Conservation (phyloP, 1,139 yeast genomes). For the Candida glucosophila region DNA sequence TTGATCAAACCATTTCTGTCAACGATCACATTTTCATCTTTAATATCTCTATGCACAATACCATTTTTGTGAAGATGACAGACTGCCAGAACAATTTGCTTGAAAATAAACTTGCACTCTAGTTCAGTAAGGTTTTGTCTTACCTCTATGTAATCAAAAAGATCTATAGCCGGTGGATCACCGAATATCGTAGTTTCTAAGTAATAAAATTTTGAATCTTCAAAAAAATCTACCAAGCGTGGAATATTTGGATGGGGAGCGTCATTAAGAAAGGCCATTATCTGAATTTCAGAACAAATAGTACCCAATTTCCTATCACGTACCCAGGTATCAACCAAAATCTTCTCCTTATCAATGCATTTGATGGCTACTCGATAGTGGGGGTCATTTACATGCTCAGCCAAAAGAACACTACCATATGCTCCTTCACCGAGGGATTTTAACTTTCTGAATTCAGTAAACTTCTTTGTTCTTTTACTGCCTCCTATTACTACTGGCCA, state of each 20-base stretch:
- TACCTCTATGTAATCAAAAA: conserved; percentile 85
- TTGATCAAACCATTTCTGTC: conserved; percentile 72
- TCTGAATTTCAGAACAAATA: conserved; percentile 89
- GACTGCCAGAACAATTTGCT: conserved; percentile 71
- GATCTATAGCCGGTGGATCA: conserved; percentile 78
- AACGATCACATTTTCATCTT: conserved; percentile 88
- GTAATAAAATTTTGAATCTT: conserved; percentile 81
- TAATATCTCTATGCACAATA: conserved; percentile 88
- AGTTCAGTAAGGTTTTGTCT: conserved; percentile 68
- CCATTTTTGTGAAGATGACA: conserved; percentile 78
- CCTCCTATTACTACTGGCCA: conserved; percentile 57
- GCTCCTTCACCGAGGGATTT: conserved; percentile 95
- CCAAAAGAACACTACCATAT: conserved; percentile 84
- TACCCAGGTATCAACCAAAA: conserved; percentile 95
- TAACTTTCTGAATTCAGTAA: conserved; percentile 59
- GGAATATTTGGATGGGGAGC: conserved; percentile 84
- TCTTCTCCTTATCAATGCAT: conserved; percentile 85
- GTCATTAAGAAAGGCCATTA: conserved; percentile 68
- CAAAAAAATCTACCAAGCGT: conserved; percentile 81
- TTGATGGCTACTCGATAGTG: conserved; percentile 69
- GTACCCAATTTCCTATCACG: conserved; percentile 86
- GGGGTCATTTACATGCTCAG: conserved; percentile 56
- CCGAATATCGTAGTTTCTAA: conserved; percentile 90
- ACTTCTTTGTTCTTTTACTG: conserved; percentile 54
- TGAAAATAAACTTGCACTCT: conserved; percentile 71